These are phyloP conservation scores for Flaveria sonorensis DNA, from an alignment of 129 eudicot genomes.

Conservation along the genomic window DNA sequence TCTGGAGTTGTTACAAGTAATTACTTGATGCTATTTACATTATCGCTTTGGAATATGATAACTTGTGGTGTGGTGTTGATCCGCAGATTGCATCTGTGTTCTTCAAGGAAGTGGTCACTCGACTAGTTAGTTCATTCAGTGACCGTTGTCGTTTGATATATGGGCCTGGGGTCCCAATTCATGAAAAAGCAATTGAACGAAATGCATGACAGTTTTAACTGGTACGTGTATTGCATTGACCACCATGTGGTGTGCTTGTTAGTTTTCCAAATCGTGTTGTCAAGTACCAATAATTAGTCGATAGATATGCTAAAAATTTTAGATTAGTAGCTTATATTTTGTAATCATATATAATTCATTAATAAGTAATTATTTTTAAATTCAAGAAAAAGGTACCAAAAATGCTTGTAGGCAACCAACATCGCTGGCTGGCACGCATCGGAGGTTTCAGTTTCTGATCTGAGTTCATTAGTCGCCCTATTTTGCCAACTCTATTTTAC, in stretches of 20 bases:
- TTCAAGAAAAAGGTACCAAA: not conserved
- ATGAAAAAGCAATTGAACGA: constrained; percentile 30
- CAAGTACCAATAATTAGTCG: not conserved
- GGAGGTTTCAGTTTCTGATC: not conserved
- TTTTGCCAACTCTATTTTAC: too few relatives aligned
- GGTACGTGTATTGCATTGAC: constrained; percentile 16
- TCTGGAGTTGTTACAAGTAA: not conserved
- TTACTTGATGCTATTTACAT: not conserved
- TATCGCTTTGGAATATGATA: not conserved
- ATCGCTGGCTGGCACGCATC: not conserved
- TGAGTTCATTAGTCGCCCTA: not conserved
- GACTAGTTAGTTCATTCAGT: constrained; percentile 66
- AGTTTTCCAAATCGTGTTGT: constrained; percentile 3
- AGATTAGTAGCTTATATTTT: not conserved
- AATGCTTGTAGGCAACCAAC: not conserved
- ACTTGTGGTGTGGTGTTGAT: constrained; percentile 11
- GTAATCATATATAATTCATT: not conserved
- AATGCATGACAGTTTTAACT: constrained; percentile 16
- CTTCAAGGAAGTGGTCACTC: constrained; percentile 83
- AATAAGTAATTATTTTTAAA: not conserved
- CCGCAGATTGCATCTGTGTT: constrained; percentile 81
- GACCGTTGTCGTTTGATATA: constrained; percentile 79
- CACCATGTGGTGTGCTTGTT: constrained; percentile 9
- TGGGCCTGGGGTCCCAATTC: constrained; percentile 71
- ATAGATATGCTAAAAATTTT: not conserved